Conservation (phyloP, 441 rosid species). For the Aquilaria agallochum region DNA sequence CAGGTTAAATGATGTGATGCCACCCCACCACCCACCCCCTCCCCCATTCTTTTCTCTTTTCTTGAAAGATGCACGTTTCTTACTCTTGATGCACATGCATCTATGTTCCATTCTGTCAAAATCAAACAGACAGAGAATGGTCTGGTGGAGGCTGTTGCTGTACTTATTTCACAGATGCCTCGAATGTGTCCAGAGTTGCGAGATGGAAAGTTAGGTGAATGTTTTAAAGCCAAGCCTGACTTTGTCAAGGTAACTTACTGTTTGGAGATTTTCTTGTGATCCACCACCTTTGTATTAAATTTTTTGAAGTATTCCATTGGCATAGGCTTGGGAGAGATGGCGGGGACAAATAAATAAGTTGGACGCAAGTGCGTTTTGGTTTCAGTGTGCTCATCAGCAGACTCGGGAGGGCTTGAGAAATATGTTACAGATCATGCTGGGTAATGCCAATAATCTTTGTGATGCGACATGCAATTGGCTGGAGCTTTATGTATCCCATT, state of each 20-base stretch:
- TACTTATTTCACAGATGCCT: constrained; percentile 91
- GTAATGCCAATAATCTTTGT: constrained; percentile 52
- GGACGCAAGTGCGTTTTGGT: constrained; percentile 85
- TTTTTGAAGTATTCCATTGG: constrained; percentile 16
- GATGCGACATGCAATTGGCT: constrained; percentile 71
- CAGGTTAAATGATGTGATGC: too few species aligned
- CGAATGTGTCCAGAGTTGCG: constrained; percentile 70
- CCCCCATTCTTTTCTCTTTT: background rate
- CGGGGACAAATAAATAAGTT: constrained; percentile 77
- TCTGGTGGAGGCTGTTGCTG: constrained; percentile 88
- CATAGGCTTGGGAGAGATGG: constrained; percentile 96
- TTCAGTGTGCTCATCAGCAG: constrained; percentile 73
- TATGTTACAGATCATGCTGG: constrained; percentile 84
- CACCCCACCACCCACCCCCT: too few species aligned
- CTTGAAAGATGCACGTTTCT: background rate
- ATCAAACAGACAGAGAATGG: constrained; percentile 80
- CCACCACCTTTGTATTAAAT: constrained; percentile 10
- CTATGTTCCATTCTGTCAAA: background rate
- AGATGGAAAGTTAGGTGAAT: constrained; percentile 76
- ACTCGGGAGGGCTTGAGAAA: constrained; percentile 86
- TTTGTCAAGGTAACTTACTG: constrained; percentile 67
- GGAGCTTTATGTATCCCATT: constrained; percentile 76
- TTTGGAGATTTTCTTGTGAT: constrained; percentile 5
- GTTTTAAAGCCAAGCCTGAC: constrained; percentile 82
- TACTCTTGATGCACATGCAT: background rate